These are phyloP conservation scores for Globisporangium iwayamae DNA, from an alignment of 352 stramenopile species.

Conservation along the genomic window DNA sequence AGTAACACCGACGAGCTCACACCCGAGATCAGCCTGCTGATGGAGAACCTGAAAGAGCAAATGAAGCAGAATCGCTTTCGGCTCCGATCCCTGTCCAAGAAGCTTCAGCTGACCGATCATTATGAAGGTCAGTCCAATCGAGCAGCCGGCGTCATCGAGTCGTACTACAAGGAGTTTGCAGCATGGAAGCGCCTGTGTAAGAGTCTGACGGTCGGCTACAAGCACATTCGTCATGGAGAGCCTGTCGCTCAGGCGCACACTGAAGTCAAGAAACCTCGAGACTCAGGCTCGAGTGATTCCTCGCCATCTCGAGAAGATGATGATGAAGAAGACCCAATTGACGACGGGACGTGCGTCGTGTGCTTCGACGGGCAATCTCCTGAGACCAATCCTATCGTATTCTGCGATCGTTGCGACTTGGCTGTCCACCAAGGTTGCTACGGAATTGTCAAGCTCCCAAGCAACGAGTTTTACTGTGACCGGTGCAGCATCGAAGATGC, in stretches of 20 bases:
- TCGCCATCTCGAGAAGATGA: slow-evolving; percentile 27
- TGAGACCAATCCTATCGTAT: slow-evolving; percentile 87
- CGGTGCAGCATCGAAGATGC: slow-evolving; percentile 64
- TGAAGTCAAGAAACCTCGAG: slow-evolving; percentile 20
- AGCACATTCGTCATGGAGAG: slow-evolving; percentile 17
- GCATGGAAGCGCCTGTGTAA: slow-evolving; percentile 76
- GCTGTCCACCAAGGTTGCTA: slow-evolving; percentile 90
- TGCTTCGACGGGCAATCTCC: slow-evolving; percentile 88
- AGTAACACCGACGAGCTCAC: slow-evolving; percentile 54
- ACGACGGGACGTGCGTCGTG: slow-evolving; percentile 86
- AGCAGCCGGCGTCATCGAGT: slow-evolving; percentile 29
- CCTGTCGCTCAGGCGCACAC: slow-evolving; percentile 2
- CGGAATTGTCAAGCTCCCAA: slow-evolving; percentile 77
- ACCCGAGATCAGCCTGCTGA: slow-evolving; percentile 66
- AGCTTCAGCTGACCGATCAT: slow-evolving; percentile 26
- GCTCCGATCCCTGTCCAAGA: slow-evolving; percentile 49
- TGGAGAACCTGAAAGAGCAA: slow-evolving; percentile 74
- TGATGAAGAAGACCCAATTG: slow-evolving; percentile 39
- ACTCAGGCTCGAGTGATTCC: slow-evolving; percentile 16
- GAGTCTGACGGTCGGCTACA: slow-evolving; percentile 64
- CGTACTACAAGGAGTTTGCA: slow-evolving; percentile 74
- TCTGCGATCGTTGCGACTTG: slow-evolving; percentile 87
- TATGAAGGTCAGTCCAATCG: slow-evolving; percentile 17
- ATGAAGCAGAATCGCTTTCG: slow-evolving; percentile 69
- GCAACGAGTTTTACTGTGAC: slow-evolving; percentile 88